phyloP scores from a whole-genome alignment of 176 grass and related monocot genomes.

The Eragrostis nindensis region DNA sequence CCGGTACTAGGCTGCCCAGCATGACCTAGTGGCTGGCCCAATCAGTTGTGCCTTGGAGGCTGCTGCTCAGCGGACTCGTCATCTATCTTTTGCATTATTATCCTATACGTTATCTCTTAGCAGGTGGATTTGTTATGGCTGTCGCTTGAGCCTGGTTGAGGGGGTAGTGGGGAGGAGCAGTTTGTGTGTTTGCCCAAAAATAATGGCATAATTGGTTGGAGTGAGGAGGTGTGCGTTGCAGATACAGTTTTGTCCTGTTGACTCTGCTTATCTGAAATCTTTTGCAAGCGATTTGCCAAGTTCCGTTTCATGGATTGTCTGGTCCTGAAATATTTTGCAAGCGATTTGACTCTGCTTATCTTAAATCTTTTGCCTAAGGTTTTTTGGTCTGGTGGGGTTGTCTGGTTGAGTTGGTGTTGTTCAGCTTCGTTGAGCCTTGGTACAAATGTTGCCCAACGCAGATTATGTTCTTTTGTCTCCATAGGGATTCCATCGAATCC shows the following conservation, averaged over 20 bases:
- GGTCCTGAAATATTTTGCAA: no score
- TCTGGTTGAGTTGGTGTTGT: no score
- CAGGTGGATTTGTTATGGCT: slow-evolving; percentile 24
- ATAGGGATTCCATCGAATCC: no score
- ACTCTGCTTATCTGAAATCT: slow-evolving; percentile 44
- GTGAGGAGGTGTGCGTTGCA: slow-evolving; percentile 15
- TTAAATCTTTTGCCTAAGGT: no score
- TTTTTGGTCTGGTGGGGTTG: no score
- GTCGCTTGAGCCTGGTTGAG: slow-evolving; percentile 34
- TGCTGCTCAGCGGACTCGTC: neutral
- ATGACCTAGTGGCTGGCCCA: slow-evolving; percentile 5
- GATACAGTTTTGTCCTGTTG: slow-evolving; percentile 32
- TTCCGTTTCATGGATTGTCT: slow-evolving; percentile 4
- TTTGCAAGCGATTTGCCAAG: slow-evolving; percentile 23
- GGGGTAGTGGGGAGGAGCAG: neutral
- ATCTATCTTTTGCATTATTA: slow-evolving; percentile 30
- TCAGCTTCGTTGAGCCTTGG: no score
- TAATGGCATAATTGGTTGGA: slow-evolving; percentile 39
- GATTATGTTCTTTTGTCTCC: no score
- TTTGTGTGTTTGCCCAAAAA: slow-evolving; percentile 38
- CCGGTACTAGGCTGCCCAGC: slow-evolving; percentile 68
- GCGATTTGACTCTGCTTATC: no score
- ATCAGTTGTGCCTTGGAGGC: slow-evolving; percentile 7
- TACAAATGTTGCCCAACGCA: no score
- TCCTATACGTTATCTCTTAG: neutral